phyloP scores from a whole-genome alignment of 1,139 yeast species.

The Geotrichum carabidarum region DNA sequence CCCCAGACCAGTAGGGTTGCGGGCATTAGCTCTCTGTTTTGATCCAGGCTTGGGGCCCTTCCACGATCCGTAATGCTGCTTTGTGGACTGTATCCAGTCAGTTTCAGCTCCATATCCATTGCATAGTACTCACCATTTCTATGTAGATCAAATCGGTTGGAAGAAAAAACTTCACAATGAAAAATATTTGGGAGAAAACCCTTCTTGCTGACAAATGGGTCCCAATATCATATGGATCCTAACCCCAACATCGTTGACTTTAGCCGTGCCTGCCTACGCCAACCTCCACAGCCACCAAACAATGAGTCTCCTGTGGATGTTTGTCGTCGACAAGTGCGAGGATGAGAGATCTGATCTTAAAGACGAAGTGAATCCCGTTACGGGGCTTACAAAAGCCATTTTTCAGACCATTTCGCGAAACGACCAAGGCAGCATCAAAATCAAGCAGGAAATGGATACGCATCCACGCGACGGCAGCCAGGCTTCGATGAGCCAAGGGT shows the following conservation, averaged over 20 bases:
- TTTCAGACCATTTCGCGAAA: constrained; percentile 5
- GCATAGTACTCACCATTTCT: too few species aligned
- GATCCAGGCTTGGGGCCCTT: constrained; percentile 84
- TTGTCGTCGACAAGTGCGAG: constrained; percentile 3
- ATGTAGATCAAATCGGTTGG: too few species aligned
- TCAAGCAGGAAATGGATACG: not conserved
- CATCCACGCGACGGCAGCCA: not conserved
- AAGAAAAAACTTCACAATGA: not conserved
- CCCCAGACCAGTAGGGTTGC: constrained; percentile 80
- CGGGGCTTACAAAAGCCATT: not conserved
- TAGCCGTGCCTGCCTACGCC: not conserved
- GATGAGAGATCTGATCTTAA: not conserved
- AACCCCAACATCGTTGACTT: not conserved
- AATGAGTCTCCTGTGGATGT: constrained; percentile 10
- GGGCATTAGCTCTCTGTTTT: constrained; percentile 56
- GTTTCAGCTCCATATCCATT: too few species aligned
- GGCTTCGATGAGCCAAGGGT: not conserved
- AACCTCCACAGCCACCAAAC: not conserved
- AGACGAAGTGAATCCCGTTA: not conserved
- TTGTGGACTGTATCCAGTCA: constrained; percentile 2
- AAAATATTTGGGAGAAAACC: constrained; percentile 1
- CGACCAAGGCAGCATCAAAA: not conserved
- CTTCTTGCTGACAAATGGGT: not conserved
- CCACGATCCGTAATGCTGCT: constrained; percentile 46
- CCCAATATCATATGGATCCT: not conserved